Evolutionary conservation across 768 basidiomycete species (phyloP).

Genomic region (Phaeotremella fagi): DNA sequence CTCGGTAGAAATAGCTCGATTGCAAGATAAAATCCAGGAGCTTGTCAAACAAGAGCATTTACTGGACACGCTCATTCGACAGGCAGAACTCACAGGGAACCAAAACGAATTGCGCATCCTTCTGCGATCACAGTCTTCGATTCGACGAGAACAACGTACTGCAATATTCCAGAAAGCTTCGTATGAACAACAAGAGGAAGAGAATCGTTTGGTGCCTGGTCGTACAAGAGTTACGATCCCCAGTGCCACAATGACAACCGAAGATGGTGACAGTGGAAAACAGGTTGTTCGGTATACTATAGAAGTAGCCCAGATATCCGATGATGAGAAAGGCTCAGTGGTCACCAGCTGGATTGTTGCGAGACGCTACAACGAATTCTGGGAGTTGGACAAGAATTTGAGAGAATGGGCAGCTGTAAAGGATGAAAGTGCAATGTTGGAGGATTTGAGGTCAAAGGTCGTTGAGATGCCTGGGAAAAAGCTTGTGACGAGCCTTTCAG

Average conservation of each 20-base stretch:
- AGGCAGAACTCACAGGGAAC: constrained; percentile 90
- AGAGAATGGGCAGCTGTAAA: constrained; percentile 54
- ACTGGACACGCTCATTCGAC: constrained; percentile 81
- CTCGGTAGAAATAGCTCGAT: constrained; percentile 62
- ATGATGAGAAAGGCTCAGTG: constrained; percentile 64
- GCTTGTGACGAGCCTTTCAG: constrained; percentile 79
- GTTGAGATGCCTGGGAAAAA: constrained; percentile 91
- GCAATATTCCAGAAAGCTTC: constrained; percentile 84
- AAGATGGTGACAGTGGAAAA: constrained; percentile 68
- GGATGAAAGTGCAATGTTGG: constrained; percentile 55
- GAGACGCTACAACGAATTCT: constrained; percentile 90
- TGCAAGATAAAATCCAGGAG: constrained; percentile 69
- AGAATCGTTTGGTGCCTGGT: constrained; percentile 76
- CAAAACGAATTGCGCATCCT: constrained; percentile 78
- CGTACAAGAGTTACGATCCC: constrained; percentile 80
- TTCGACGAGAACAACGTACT: constrained; percentile 76
- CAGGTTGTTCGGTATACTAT: constrained; percentile 87
- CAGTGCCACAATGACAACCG: constrained; percentile 66
- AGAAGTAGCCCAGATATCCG: constrained; percentile 84
- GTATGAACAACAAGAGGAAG: constrained; percentile 89
- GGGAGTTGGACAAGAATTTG: constrained; percentile 78
- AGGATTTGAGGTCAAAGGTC: constrained; percentile 52
- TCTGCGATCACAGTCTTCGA: constrained; percentile 70
- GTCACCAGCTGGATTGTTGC: constrained; percentile 89
- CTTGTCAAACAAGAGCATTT: constrained; percentile 75